phyloP scores from a whole-genome alignment of 345 rosid species.

The Gossypium rotundifolium region DNA sequence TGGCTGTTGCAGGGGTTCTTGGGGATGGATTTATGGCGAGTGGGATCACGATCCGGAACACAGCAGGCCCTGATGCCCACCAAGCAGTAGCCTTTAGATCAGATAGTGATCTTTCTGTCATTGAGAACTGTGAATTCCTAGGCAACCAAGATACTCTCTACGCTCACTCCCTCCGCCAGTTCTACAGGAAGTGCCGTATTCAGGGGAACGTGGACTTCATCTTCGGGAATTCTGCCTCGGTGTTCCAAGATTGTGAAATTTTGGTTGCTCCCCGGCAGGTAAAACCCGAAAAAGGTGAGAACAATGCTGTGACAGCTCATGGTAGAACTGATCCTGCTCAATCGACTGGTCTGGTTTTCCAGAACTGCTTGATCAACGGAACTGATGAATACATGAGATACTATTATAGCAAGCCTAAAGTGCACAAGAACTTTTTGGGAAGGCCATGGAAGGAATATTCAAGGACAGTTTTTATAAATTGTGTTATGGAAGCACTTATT shows the following conservation, averaged over 20 bases:
- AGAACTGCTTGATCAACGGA: constrained; percentile 66
- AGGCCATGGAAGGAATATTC: constrained; percentile 98
- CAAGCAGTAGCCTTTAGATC: constrained; percentile 95
- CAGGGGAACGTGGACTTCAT: constrained; percentile 96
- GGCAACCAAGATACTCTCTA: constrained; percentile 95
- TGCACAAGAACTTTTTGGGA: constrained; percentile 69
- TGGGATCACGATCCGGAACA: constrained; percentile 70
- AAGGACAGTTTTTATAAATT: constrained; percentile 63
- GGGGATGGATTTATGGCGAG: constrained; percentile 98
- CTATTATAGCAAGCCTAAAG: constrained; percentile 48
- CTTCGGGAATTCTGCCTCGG: constrained; percentile 85
- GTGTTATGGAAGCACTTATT: constrained; percentile 51
- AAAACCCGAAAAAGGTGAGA: constrained; percentile 73
- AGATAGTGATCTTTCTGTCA: constrained; percentile 67
- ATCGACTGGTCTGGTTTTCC: constrained; percentile 68
- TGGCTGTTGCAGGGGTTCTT: constrained; percentile 43
- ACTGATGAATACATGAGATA: constrained; percentile 71
- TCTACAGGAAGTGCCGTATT: constrained; percentile 68
- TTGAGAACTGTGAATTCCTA: constrained; percentile 79
- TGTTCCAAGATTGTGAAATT: constrained; percentile 66
- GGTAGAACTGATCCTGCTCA: constrained; percentile 87
- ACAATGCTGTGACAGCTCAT: constrained; percentile 74
- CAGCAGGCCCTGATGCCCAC: constrained; percentile 78
- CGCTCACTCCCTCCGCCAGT: constrained; percentile 77
- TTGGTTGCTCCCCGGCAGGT: constrained; percentile 57